These are phyloP conservation scores for Yamadazyma triangularis DNA, from an alignment of 1,139 yeast genomes.

Conservation along the genomic window DNA sequence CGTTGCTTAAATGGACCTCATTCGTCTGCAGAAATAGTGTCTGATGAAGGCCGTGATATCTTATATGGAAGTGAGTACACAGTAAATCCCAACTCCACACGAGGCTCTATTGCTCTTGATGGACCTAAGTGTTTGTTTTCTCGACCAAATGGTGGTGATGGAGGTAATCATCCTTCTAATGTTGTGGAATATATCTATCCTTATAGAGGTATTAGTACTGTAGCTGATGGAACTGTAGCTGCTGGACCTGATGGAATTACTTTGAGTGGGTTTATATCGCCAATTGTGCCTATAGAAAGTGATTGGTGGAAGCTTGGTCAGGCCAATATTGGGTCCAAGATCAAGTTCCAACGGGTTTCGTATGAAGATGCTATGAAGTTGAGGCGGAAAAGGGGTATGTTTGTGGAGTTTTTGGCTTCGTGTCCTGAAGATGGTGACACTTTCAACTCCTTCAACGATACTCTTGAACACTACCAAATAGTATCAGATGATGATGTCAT, in stretches of 20 bases:
- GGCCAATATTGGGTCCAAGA: constrained; percentile 18
- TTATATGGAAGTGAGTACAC: constrained; percentile 3
- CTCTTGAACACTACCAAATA: constrained; percentile 6
- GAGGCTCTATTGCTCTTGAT: constrained; percentile 5
- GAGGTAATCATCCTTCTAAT: constrained; percentile 6
- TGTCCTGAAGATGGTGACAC: neutral
- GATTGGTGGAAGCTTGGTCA: constrained; percentile 33
- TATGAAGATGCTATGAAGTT: constrained; percentile 20
- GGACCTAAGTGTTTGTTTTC: constrained; percentile 5
- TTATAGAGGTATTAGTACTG: constrained; percentile 3
- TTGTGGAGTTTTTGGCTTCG: constrained; percentile 10
- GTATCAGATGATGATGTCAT: constrained; percentile 2
- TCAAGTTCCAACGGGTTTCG: constrained; percentile 18
- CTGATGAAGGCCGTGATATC: constrained; percentile 2
- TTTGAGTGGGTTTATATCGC: constrained; percentile 25
- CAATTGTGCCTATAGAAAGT: constrained; percentile 19
- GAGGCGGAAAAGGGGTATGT: constrained; percentile 12
- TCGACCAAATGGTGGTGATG: constrained; percentile 5
- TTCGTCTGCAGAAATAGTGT: constrained; percentile 3
- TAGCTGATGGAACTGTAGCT: constrained; percentile 5
- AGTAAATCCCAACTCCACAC: constrained; percentile 3
- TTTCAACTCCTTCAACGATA: too few relatives aligned
- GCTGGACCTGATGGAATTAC: constrained; percentile 24
- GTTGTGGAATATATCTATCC: constrained; percentile 6
- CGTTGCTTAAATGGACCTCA: constrained; percentile 6